Percentiles rank a stretch among this genome's conserved stretches.
Conservation (phyloP, 495 filamentous ascomycete species). For the Aspergillus carlsbadensis region DNA sequence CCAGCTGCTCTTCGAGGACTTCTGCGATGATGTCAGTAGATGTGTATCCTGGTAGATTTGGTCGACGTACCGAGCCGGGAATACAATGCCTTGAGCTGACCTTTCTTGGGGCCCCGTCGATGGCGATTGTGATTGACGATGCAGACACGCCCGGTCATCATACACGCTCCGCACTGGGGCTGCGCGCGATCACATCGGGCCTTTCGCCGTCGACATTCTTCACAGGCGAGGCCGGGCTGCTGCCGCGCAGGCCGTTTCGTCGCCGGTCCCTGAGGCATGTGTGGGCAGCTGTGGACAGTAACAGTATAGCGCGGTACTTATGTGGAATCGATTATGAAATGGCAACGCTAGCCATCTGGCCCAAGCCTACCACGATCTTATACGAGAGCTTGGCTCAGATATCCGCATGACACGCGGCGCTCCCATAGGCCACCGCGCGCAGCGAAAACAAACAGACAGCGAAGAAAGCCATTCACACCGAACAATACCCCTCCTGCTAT, state of each 20-base stretch:
- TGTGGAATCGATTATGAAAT: too few species aligned
- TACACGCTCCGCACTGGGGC: conserved; percentile 2
- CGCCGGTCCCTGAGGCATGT: not conserved
- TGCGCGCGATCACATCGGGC: not conserved
- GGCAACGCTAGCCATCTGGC: too few species aligned
- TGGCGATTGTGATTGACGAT: not conserved
- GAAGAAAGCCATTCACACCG: too few species aligned
- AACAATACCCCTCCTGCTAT: too few species aligned
- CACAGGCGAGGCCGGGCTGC: not conserved
- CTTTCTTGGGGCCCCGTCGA: conserved; percentile 4
- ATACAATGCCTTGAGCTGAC: not conserved
- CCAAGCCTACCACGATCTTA: too few species aligned
- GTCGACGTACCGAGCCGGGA: not conserved
- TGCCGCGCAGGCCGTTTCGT: not conserved
- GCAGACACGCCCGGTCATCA: not conserved
- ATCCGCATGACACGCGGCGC: too few species aligned
- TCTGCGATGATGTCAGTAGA: not conserved
- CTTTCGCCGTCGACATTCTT: conserved; percentile 4
- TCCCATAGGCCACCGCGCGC: too few species aligned
- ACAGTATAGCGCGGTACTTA: too few species aligned
- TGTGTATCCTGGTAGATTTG: not conserved
- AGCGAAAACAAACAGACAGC: too few species aligned
- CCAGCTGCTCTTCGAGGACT: not conserved
- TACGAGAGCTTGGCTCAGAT: too few species aligned
- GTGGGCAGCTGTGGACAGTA: too few species aligned